Evolutionary conservation across 768 basidiomycete genomes (phyloP), one percentile per base, ranked within the genome.

Genomic region (Glaciozyma antarctica): DNA sequence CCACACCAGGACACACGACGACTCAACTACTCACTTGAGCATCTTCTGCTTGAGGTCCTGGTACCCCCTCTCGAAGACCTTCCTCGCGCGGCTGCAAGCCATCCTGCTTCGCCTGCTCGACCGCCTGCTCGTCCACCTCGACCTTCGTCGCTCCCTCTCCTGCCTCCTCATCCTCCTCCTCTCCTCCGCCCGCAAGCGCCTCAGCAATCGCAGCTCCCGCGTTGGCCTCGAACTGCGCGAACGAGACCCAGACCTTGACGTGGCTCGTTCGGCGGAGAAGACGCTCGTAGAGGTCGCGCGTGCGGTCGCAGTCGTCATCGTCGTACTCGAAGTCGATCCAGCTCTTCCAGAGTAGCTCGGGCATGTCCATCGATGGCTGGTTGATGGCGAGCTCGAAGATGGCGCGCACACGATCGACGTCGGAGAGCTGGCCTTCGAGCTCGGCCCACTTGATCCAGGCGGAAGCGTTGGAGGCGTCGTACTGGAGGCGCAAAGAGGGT

Each of bases 371-470:
- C 21, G 87, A 83, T 0, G 83, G 78, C 74, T 95, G 93, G 10
- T 85, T 81, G 28, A 90, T 82, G 9, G 88, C 93, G 26, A 97
- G 85, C 77, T 95, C 92, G 78, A 90, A 97, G 73, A 98, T 91
- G 7, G 87, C 92, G 19, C 94, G 87, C 3, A 90, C 88, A 45
- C 93, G 90, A 28, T 84, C 80, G 75, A 87, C 85, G 76, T 97
- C 93, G 75, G 88, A 87, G 1, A 95, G 81, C 58, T 86, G 86
- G 0, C 84, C 82, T 77, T 98, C 93, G 43, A 95, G 83, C 73
- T 94, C 89, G 30, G 94, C 89, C 76, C 85, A 98, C 76, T 88
- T 88, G 78, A 98, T 94, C 94, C 94, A 98, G 0, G 92, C 89
- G 2, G 89, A 80, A 1, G 90, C 88, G 76, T 94, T 91, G 32